Evolutionary conservation across 805 yeast genomes (phyloP), one percentile per base, ranked within the genome.

Genomic region (Candida qinlingensis): DNA sequence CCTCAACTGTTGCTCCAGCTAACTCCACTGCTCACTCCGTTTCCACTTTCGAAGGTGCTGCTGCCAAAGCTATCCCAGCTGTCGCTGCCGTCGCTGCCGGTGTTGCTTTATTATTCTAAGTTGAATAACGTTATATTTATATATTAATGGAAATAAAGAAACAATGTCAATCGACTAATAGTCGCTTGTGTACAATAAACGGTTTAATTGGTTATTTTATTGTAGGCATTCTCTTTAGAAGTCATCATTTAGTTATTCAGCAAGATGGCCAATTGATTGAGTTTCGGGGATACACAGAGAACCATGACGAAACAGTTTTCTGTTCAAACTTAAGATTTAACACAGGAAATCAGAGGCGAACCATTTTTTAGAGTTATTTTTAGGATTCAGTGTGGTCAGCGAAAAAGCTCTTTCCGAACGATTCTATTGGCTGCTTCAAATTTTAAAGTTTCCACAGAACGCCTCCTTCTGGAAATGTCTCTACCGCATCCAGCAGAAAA

Each of bases 21-120:
- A 52, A 51, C 44, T 45, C 60, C 42, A 54, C 62, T 47, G 38
- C 63, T 38, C 52, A 52, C 19, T 46, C 46, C 26, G 47, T 71
- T 42, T 49, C 68, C 48, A 54, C 71, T 47, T 69, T 55, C 69
- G 62, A 65, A 52, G 75, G 71, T 69, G 76, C 70, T 56, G 77
- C 76, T 55, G 74, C 59, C 47, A 67, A 62, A 61, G 72, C 71
- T 52, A 64, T 68, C 51, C 75, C 75, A 68, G 74, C 75, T 60
- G 73, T 68, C 55, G 75, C 75, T 62, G 76, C 75, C 60, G 62
- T 71, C 55, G 63, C 73, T 49, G 76, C 76, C 53, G 77, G 77
- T 71, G 75, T 73, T 58, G 77, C 75, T 68, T 65, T 72, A 62
- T 67, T 72, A 65, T 70, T 72, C 68, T 72, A 72, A 70, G 61